Base-by-base conservation (phyloP, 1,284 basidiomycete genomes). In the Mycena citricolor region DNA sequence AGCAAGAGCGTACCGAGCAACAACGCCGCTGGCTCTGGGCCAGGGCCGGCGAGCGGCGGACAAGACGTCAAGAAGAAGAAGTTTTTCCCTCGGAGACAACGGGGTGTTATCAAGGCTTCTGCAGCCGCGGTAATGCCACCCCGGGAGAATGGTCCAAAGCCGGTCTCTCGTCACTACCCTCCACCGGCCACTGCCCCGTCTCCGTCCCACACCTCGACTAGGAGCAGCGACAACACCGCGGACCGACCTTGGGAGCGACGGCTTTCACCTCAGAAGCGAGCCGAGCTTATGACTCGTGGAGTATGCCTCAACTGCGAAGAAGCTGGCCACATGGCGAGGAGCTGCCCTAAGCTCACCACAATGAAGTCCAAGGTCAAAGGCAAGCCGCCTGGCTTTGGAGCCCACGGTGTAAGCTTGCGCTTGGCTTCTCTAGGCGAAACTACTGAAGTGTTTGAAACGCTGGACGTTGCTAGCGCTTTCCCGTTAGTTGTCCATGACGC, bases 341-440 rank as follows among this genome's bases (percentile, higher is more conserved):
- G 56, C n/a, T 56, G 54, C 21, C 42, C 49, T 0, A 33, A 46
- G 22, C 8, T 32, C 0, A 46, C 25, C 0, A 42, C 25, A 1
- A 29, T 56, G 11, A 25, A 26, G 0, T 53, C 44, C 1, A 39
- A 25, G 10, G 16, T 37, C 14, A 47, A 33, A 23, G 33, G 43
- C 10, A 36, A 37, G 25, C 29, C 49, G 5, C 25, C 52, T 11
- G 23, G 45, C 11, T 26, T 51, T 41, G 20, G 22, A 14, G 2
- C 16, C 14, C 14, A 44, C 30, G 32, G 38, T 5, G 23, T n/a
- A n/a, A n/a, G n/a, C n/a, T n/a, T n/a, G n/a, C n/a, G n/a, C n/a
- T n/a, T n/a, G n/a, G n/a, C n/a, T n/a, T n/a, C n/a, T n/a, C 16
- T 44, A 12, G 39, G 19, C 2, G 41, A 51, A 16, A 44, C 32